These are phyloP conservation scores for Rhizopus arrhizus DNA, from an alignment of 371 early-diverging fungal species.

Conservation along the genomic window DNA sequence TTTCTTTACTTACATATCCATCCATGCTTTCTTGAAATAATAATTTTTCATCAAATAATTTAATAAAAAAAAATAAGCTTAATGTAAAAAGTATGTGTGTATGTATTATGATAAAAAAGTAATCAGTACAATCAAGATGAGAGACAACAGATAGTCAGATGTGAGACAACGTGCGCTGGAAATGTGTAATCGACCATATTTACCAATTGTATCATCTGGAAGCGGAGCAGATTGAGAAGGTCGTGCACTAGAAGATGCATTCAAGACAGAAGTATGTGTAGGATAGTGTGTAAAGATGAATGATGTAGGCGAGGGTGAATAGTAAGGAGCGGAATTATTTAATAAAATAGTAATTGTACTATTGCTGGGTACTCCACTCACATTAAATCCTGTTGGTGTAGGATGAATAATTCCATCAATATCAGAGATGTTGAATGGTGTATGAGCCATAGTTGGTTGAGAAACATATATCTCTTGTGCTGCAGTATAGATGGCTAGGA, in stretches of 20 bases:
- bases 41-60: too few relatives aligned
- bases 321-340: neutral
- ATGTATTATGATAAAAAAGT: too few relatives aligned
- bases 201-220: slow-evolving; percentile 50
- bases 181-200: slow-evolving; percentile 46
- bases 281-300: slow-evolving; percentile 36
- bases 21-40: neutral
- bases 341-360: neutral
- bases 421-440: neutral
- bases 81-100: too few relatives aligned
- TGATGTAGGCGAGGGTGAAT: slow-evolving; percentile 33
- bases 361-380: neutral
- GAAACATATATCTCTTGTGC: neutral
- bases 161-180: slow-evolving; percentile 19
- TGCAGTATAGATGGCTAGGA: neutral
- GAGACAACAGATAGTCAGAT: neutral
- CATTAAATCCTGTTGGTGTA: neutral
- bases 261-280: slow-evolving; percentile 16
- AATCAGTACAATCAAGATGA: too few relatives aligned
- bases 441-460: neutral
- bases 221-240: slow-evolving; percentile 48
- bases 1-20: neutral
- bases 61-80: neutral
- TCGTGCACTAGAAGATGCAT: slow-evolving; percentile 36
- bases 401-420: neutral